A percentile compares a stretch with the other conserved stretches of the same genome.
Evolutionary conservation across 495 filamentous ascomycete genomes (phyloP).

Genomic region (Hyphodiscus hymeniophilus): DNA sequence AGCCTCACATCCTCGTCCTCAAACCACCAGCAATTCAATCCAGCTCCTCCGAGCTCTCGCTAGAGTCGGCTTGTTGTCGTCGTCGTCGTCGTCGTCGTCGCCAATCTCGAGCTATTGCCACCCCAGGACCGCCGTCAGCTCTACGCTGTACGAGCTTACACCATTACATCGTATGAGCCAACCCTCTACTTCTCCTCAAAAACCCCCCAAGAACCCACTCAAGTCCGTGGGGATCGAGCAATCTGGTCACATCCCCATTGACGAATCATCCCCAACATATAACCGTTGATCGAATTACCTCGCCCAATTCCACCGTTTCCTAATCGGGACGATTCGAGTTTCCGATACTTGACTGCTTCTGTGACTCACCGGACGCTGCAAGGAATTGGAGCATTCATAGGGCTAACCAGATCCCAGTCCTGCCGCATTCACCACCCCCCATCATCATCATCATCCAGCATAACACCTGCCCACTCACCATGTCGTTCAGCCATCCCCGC

Average conservation of each 20-base stretch:
- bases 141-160: neutral
- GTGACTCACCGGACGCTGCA: slow-evolving; percentile 21
- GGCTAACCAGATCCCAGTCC: slow-evolving; percentile 21
- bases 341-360: slow-evolving; percentile 12
- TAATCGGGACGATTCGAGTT: slow-evolving; percentile 12
- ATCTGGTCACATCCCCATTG: slow-evolving; percentile 3
- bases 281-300: slow-evolving; percentile 6
- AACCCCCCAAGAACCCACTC: neutral
- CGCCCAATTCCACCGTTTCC: slow-evolving; percentile 7
- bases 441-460: slow-evolving; percentile 3
- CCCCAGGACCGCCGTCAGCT: neutral
- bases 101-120: neutral
- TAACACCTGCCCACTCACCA: slow-evolving; percentile 18
- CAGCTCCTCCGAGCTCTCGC: too few relatives aligned
- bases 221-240: neutral
- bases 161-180: neutral
- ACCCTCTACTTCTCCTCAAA: slow-evolving; percentile 1
- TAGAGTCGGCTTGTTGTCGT: too few relatives aligned
- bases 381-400: slow-evolving; percentile 14
- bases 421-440: neutral
- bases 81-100: slow-evolving; percentile 2
- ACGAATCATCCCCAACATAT: slow-evolving; percentile 21
- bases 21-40: neutral
- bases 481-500: slow-evolving; percentile 22
- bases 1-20: slow-evolving; percentile 2